Base-by-base conservation (phyloP, 2,329 filamentous ascomycete species). In the Diaporthe capsici region DNA sequence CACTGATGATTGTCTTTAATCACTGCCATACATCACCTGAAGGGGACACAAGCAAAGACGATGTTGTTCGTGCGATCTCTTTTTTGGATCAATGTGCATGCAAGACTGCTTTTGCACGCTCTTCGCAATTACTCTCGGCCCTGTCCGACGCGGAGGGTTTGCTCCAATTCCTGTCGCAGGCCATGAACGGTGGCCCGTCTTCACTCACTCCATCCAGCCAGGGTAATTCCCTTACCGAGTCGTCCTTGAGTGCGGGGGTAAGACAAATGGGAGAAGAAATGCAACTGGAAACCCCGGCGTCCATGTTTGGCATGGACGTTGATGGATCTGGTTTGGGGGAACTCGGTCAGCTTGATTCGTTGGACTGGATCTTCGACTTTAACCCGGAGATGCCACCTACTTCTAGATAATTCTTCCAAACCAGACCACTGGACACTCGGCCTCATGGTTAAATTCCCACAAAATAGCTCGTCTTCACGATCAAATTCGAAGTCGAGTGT, bases 1-100 rank as follows among this genome's bases (percentile, higher is more conserved):
- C 68, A 42, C 37, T 71, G n/a, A 71, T 71, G 68, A n/a, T 71
- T 5, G 22, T 71, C 15, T 58, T 71, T 51, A 44, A 44, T 22
- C 42, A 47, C 47, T 71, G 68, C 39, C 68, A 71, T 12, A n/a
- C 25, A 28, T 22, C 58, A 65, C 22, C 25, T 34, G 42, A n/a
- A 22, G 60, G 22, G 20, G 10, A 12, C 37, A 34, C 34, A 17
- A 22, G 44, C 37, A 58, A 42, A 8, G 37, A 71, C 34, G 49
- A 22, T 13, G 37, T 71, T 28, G 9, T 28, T 44, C 51, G 49
- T 31, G 68, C 68, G 20, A 34, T 31, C 13, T 22, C 37, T 8
- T 58, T 58, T 15, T 57, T 71, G 47, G 2, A 37, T 44, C 8
- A 44, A 13, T 57, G 51, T 42, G 22, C 13, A 42, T 12, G 22